Base-by-base conservation (phyloP, 768 basidiomycete species). In the Pleurotus platypus region DNA sequence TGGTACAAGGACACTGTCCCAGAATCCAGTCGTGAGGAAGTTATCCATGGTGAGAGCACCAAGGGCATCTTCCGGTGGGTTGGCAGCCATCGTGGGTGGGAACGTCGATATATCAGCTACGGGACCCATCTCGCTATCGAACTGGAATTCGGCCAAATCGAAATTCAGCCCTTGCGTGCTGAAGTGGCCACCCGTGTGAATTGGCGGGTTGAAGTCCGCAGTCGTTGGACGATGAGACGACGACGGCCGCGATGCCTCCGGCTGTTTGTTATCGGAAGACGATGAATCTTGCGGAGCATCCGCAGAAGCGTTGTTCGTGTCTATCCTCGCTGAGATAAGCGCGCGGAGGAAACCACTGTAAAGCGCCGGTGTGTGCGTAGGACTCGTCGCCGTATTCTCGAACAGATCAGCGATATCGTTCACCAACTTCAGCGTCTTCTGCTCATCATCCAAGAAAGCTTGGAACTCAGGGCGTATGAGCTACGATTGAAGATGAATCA, bases 1-100 rank as follows among this genome's bases (percentile, higher is more conserved):
- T 60, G 92, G 92, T 22, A 94, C 87, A 37, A 94, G 81, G 64
- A 93, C 84, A 62, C 80, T 92, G 69, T 93, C 92, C 92, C 92
- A 94, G 69, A 94, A 94, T 42, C 83, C 84, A 58, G 77, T 83
- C 59, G 83, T 87, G 53, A 94, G 75, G 43, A 93, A 86, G 64
- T 84, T 87, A 63, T 93, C 92, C 87, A 94, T 92, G 50, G 89
- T 86, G 59, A 93, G 66, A 72, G 37, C 58, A 46, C 42, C 49
- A 15, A 77, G 67, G 38, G 67, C 47, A 37, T 79, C 76, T 56
- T 73, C 74, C 38, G 67, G 47, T 55, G 78, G 76, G 56, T 73
- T 56, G 4, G 83, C 78, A 48, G 83, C 86, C 87, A 92, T 91
- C 53, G 87, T 91, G n/a, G 91, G 91, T 49, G 90, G 91, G 80